Evolutionary conservation across 2,329 filamentous ascomycete species (phyloP).

Genomic region (Talaromyces marneffei): DNA sequence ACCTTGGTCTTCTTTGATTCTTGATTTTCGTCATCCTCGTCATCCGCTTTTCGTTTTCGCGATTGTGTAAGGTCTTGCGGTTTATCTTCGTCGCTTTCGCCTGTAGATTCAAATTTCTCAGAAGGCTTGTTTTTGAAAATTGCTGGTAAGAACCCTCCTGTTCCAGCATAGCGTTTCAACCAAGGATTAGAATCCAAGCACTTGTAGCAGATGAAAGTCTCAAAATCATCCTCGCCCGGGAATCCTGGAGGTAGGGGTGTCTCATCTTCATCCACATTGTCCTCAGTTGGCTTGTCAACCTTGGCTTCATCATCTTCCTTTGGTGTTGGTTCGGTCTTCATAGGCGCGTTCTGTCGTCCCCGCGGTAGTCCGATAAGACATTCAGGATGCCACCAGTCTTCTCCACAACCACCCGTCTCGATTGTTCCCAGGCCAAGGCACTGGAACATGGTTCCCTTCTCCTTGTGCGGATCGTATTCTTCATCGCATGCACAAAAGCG

Average conservation of each 20-base stretch:
- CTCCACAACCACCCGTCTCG: constrained; percentile 82
- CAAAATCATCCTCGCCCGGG: constrained; percentile 81
- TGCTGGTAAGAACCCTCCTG: constrained; percentile 70
- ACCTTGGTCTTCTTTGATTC: constrained; percentile 47
- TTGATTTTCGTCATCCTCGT: constrained; percentile 36
- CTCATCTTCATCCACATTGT: constrained; percentile 46
- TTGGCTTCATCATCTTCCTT: constrained; percentile 32
- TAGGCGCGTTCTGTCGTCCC: constrained; percentile 49
- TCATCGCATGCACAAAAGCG: constrained; percentile 84
- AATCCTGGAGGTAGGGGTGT: constrained; percentile 76
- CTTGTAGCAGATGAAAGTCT: constrained; percentile 88
- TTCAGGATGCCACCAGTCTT: constrained; percentile 97
- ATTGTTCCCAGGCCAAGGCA: constrained; percentile 77
- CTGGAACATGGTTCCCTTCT: constrained; percentile 98
- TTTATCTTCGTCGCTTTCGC: constrained; percentile 14
- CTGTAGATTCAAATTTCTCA: constrained; percentile 10
- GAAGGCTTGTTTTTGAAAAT: constrained; percentile 46
- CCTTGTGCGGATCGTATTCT: constrained; percentile 79
- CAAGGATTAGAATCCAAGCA: constrained; percentile 83
- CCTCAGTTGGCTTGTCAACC: constrained; percentile 19
- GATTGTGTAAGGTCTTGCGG: constrained; percentile 23
- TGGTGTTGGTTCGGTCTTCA: background rate
- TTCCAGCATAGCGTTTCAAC: constrained; percentile 82
- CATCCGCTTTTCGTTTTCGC: constrained; percentile 63
- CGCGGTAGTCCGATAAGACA: constrained; percentile 78